These are phyloP conservation scores for Apiotrichum sp. DNA, from an alignment of 1,284 basidiomycete genomes.

Conservation along the genomic window DNA sequence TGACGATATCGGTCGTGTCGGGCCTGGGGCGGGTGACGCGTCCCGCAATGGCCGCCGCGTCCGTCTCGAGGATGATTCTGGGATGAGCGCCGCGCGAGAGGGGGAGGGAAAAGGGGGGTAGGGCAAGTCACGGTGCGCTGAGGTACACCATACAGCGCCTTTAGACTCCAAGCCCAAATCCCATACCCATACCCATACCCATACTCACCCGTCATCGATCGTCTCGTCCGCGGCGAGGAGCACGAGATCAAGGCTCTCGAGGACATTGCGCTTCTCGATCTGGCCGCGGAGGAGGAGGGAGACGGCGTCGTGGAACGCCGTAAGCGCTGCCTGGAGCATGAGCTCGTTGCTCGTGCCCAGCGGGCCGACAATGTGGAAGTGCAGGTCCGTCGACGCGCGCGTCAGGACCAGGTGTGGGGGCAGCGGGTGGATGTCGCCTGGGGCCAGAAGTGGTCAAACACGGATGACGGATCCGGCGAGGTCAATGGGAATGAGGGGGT, in stretches of 20 bases:
- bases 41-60: conserved; percentile 88
- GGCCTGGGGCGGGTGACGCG: conserved; percentile 87
- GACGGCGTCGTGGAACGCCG: conserved; percentile 79
- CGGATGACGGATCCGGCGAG: too few relatives aligned
- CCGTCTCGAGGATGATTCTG: conserved; percentile 96
- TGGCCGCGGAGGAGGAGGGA: conserved; percentile 80
- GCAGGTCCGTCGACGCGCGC: conserved; percentile 88
- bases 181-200: conserved; percentile 30
- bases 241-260: conserved; percentile 93
- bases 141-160: too few relatives aligned
- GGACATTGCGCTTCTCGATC: conserved; percentile 88
- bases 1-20: conserved; percentile 92
- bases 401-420: conserved; percentile 84
- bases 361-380: conserved; percentile 88
- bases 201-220: conserved; percentile 94
- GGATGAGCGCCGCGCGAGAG: too few relatives aligned
- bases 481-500: too few relatives aligned
- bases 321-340: conserved; percentile 81
- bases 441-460: too few relatives aligned
- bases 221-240: conserved; percentile 93
- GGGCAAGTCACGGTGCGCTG: too few relatives aligned
- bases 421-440: conserved; percentile 92
- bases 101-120: too few relatives aligned
- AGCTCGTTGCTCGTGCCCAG: conserved; percentile 84
- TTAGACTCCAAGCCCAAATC: neutral